Conservation (phyloP, 2,329 filamentous ascomycete genomes). For the Emericellopsis atlantica region DNA sequence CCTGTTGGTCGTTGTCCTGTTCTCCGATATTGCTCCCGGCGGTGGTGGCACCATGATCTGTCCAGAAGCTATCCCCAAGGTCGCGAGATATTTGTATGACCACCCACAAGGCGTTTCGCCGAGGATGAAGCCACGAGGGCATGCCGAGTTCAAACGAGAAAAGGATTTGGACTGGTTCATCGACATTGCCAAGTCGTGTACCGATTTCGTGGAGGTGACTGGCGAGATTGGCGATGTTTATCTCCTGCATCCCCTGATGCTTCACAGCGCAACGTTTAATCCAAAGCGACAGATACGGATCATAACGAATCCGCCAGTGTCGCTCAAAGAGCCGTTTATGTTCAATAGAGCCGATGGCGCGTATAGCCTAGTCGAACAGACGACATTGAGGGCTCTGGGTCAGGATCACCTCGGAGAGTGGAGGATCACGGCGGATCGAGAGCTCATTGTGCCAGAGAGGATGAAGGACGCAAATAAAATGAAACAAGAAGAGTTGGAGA, state of each 20-base stretch:
- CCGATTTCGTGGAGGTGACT: constrained; percentile 38
- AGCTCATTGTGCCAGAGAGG: constrained; percentile 29
- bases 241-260: constrained; percentile 46
- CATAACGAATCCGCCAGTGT: constrained; percentile 45
- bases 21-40: constrained; percentile 45
- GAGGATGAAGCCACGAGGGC: constrained; percentile 45
- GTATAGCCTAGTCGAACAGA: constrained; percentile 10
- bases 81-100: constrained; percentile 45
- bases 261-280: constrained; percentile 33
- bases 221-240: constrained; percentile 44
- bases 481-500: constrained; percentile 23
- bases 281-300: constrained; percentile 21
- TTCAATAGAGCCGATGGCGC: constrained; percentile 30
- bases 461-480: constrained; percentile 13
- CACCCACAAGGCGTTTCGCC: constrained; percentile 55
- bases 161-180: constrained; percentile 31
- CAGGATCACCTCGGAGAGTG: constrained; percentile 34
- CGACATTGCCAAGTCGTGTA: constrained; percentile 22
- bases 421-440: constrained; percentile 34
- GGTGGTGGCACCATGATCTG: constrained; percentile 56
- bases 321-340: constrained; percentile 34
- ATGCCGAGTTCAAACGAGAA: constrained; percentile 30
- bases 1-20: constrained; percentile 54
- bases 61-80: constrained; percentile 39
- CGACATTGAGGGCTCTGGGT: constrained; percentile 36